phyloP scores from a whole-genome alignment of 2,329 filamentous ascomycete genomes.

The Cercospora brassicicola region DNA sequence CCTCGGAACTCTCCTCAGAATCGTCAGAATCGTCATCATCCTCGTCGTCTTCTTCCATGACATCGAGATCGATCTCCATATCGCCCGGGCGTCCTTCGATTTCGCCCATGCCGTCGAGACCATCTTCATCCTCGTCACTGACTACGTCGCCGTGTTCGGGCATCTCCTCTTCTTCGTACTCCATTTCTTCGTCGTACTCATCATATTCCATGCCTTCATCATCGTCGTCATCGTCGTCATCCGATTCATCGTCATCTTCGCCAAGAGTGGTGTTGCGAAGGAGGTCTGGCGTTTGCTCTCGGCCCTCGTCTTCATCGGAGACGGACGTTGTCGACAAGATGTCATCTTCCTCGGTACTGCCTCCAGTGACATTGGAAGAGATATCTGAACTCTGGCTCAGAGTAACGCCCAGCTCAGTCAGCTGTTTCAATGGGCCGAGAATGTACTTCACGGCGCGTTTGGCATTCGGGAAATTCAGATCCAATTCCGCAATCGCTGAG shows the following conservation, averaged over 20 bases:
- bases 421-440: conserved; percentile 78
- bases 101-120: conserved; percentile 74
- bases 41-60: conserved; percentile 59
- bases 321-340: conserved; percentile 84
- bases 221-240: conserved; percentile 61
- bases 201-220: conserved; percentile 93
- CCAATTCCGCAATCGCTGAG: conserved; percentile 88
- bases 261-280: conserved; percentile 95
- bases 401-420: conserved; percentile 83
- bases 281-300: conserved; percentile 93
- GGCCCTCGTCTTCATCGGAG: conserved; percentile 66
- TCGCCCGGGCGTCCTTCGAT: conserved; percentile 65
- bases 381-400: conserved; percentile 80
- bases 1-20: conserved; percentile 58
- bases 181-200: conserved; percentile 86
- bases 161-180: conserved; percentile 83
- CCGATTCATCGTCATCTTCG: conserved; percentile 76
- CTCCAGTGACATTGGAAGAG: conserved; percentile 60
- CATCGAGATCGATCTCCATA: conserved; percentile 80
- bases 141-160: conserved; percentile 82
- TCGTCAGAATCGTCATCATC: conserved; percentile 63
- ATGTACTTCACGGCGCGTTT: conserved; percentile 97
- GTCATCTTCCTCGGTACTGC: conserved; percentile 75
- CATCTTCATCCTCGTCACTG: conserved; percentile 83
- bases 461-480: conserved; percentile 88